phyloP scores from a whole-genome alignment of 352 stramenopile species.

The Globisporangium okanoganense region DNA sequence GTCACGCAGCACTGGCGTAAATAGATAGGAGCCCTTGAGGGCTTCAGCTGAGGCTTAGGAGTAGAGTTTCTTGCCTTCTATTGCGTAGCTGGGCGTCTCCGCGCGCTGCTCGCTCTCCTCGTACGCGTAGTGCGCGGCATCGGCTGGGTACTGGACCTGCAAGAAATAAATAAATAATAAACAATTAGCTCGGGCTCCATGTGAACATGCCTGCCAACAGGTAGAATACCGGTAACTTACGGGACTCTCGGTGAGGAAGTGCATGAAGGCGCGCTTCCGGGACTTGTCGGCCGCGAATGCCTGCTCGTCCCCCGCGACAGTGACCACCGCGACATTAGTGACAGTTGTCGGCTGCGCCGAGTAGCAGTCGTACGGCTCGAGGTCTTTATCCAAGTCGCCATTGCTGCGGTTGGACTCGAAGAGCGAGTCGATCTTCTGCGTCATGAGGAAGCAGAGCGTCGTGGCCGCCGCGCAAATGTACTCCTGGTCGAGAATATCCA shows the following conservation, averaged over 20 bases:
- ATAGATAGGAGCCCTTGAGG: conserved; percentile 1
- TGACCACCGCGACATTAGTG: background rate
- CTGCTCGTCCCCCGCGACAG: background rate
- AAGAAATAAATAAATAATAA: background rate
- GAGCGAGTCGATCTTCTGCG: conserved; percentile 78
- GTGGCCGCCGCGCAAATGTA: conserved; percentile 79
- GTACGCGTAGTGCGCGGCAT: conserved; percentile 32
- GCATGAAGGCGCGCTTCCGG: conserved; percentile 70
- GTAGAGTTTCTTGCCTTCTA: conserved; percentile 76
- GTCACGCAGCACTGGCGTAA: background rate
- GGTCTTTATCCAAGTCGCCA: conserved; percentile 40
- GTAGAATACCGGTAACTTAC: no score
- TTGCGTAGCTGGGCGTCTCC: conserved; percentile 49
- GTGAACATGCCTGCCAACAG: no score
- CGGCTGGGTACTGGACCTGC: conserved; percentile 17
- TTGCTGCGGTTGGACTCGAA: conserved; percentile 53
- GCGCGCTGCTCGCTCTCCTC: conserved; percentile 21
- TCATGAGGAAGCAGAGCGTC: conserved; percentile 82
- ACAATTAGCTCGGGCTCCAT: background rate
- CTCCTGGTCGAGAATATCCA: conserved; percentile 62
- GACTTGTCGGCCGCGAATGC: conserved; percentile 21
- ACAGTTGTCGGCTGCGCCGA: conserved; percentile 18
- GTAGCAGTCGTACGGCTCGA: conserved; percentile 81
- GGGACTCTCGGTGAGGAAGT: conserved; percentile 65
- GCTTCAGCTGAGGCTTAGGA: conserved; percentile 30